A percentile compares a stretch with the other conserved stretches of the same genome.
These are phyloP conservation scores for Ramularia endophylla DNA, from an alignment of 2,329 filamentous ascomycete genomes.

Conservation along the genomic window DNA sequence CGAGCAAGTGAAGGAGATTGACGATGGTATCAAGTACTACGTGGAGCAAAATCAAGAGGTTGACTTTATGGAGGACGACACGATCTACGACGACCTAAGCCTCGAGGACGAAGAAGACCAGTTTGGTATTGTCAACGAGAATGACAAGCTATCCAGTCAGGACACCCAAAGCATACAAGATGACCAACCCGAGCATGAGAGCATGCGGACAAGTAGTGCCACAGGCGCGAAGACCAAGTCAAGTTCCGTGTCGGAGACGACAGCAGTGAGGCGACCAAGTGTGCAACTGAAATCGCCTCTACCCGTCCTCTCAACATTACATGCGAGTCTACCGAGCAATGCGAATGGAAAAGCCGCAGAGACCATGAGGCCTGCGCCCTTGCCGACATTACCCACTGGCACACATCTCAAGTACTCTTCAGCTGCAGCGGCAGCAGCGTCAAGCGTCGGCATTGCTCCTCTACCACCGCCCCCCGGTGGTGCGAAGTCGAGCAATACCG, in stretches of 20 bases:
- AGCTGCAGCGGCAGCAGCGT: slow-evolving; percentile 86
- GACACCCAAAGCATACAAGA: slow-evolving; percentile 90
- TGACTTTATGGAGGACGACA: slow-evolving; percentile 91
- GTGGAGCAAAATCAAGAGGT: slow-evolving; percentile 82
- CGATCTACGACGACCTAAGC: slow-evolving; percentile 89
- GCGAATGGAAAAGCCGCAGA: slow-evolving; percentile 55
- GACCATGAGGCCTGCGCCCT: slow-evolving; percentile 85
- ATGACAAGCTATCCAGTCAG: slow-evolving; percentile 88
- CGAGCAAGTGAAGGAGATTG: slow-evolving; percentile 78
- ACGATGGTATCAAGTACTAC: slow-evolving; percentile 93
- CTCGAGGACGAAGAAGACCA: slow-evolving; percentile 86
- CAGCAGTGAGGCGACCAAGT: slow-evolving; percentile 65
- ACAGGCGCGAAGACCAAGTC: slow-evolving; percentile 31
- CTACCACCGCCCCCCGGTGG: slow-evolving; percentile 79
- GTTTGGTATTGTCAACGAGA: slow-evolving; percentile 71
- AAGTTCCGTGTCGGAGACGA: slow-evolving; percentile 56
- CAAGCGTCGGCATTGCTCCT: slow-evolving; percentile 85
- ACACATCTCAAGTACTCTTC: slow-evolving; percentile 96
- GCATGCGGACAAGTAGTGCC: slow-evolving; percentile 44
- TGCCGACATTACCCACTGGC: slow-evolving; percentile 76
- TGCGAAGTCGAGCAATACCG: slow-evolving; percentile 51
- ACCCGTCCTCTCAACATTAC: slow-evolving; percentile 84
- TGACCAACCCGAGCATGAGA: slow-evolving; percentile 59
- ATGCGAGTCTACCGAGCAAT: slow-evolving; percentile 61
- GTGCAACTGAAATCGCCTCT: slow-evolving; percentile 89